Conservation (phyloP, 2,329 filamentous ascomycete genomes). For the Ceratocystis alfenasii region DNA sequence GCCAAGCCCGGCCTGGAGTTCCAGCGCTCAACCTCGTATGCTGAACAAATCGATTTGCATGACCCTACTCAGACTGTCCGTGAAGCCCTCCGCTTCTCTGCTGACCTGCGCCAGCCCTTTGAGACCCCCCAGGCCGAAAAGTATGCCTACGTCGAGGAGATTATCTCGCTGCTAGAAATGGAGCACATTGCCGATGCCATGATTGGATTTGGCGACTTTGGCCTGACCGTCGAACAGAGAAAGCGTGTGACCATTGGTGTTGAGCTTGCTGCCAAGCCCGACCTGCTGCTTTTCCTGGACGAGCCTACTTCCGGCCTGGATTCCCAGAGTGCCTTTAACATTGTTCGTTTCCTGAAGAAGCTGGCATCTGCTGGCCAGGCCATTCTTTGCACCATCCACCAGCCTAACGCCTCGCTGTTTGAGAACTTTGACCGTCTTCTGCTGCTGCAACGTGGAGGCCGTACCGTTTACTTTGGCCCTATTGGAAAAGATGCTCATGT, state of each 20-base stretch:
- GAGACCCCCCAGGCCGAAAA: constrained; percentile 44
- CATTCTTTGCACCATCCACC: constrained; percentile 83
- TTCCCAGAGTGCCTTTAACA: constrained; percentile 56
- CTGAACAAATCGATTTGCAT: constrained; percentile 51
- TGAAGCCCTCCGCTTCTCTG: constrained; percentile 52
- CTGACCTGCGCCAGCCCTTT: constrained; percentile 46
- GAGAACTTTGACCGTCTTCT: constrained; percentile 79
- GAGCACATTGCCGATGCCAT: constrained; percentile 47
- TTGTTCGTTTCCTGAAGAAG: constrained; percentile 56
- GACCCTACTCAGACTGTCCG: constrained; percentile 51
- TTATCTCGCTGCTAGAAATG: constrained; percentile 48
- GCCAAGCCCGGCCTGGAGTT: constrained; percentile 46
- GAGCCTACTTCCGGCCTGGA: constrained; percentile 68
- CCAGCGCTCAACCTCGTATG: constrained; percentile 50
- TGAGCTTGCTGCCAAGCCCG: constrained; percentile 72
- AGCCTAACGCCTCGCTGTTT: constrained; percentile 75
- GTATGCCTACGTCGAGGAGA: constrained; percentile 49
- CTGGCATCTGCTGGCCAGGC: constrained; percentile 69
- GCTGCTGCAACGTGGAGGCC: constrained; percentile 64
- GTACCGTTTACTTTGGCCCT: constrained; percentile 76
- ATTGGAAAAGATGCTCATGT: constrained; percentile 63
- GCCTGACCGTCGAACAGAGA: constrained; percentile 53
- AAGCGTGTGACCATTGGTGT: constrained; percentile 85
- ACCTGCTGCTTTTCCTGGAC: constrained; percentile 65
- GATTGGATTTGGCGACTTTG: constrained; percentile 52